Evolutionary conservation across 306 rosid species (phyloP).

Genomic region (Casuarina equisetifolia): DNA sequence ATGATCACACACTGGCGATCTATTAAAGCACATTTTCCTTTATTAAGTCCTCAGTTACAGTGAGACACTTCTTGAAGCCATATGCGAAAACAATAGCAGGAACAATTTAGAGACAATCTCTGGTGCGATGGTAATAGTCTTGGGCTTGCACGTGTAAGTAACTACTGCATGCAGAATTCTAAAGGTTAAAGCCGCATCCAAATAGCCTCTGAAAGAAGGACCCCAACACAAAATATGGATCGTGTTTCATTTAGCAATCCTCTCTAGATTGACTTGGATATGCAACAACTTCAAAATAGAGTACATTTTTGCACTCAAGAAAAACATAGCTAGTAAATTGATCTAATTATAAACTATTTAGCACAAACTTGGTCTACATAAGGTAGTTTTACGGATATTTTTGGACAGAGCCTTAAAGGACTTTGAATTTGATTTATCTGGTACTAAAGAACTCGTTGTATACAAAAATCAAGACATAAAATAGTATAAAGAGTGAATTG

Average conservation of each 20-base stretch:
- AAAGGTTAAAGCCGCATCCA: too few relatives aligned
- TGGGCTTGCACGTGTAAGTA: too few relatives aligned
- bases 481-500: background rate
- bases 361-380: background rate
- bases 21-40: too few relatives aligned
- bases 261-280: background rate
- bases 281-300: too few relatives aligned
- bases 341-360: background rate
- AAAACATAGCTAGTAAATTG: background rate
- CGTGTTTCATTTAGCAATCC: background rate
- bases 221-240: too few relatives aligned
- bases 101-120: too few relatives aligned
- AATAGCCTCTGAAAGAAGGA: background rate
- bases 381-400: background rate
- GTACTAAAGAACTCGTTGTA: background rate
- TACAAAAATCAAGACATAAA: background rate
- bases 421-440: background rate
- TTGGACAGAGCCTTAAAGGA: background rate
- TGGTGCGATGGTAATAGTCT: too few relatives aligned
- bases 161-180: too few relatives aligned
- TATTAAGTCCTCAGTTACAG: too few relatives aligned
- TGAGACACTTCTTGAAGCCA: too few relatives aligned
- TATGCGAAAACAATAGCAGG: too few relatives aligned
- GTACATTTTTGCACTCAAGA: background rate
- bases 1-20: too few relatives aligned